phyloP scores from a whole-genome alignment of 2,329 filamentous ascomycete genomes.

The Ophiosphaerella korrae region DNA sequence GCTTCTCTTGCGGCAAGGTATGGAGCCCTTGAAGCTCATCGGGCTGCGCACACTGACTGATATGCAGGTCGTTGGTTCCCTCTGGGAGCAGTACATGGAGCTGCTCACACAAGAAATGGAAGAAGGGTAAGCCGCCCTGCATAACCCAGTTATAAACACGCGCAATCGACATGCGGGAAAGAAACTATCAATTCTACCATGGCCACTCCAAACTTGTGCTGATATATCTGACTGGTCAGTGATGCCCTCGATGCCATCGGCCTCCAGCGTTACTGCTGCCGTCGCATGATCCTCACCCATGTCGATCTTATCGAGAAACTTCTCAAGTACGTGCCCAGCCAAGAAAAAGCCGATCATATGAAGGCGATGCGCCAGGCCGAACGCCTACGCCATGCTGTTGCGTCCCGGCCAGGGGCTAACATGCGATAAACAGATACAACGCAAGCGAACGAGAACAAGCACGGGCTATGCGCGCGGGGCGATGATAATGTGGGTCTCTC shows the following conservation, averaged over 20 bases:
- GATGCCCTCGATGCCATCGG: conserved; percentile 96
- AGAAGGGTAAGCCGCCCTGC: conserved; percentile 38
- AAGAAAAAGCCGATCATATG: conserved; percentile 13
- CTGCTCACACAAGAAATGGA: conserved; percentile 71
- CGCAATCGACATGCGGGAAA: neutral
- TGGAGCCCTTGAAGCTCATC: conserved; percentile 8
- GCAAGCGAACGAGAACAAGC: conserved; percentile 43
- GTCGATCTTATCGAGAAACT: conserved; percentile 99
- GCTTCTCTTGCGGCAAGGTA: conserved; percentile 99
- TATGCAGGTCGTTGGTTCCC: conserved; percentile 85
- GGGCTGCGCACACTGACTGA: conserved; percentile 31
- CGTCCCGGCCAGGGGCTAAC: conserved; percentile 30
- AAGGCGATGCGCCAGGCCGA: conserved; percentile 8
- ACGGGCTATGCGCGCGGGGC: conserved; percentile 31
- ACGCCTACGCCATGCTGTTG: conserved; percentile 4
- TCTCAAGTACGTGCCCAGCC: conserved; percentile 56
- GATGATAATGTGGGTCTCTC: conserved; percentile 10
- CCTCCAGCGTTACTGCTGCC: conserved; percentile 95
- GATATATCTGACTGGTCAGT: conserved; percentile 54
- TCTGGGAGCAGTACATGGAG: conserved; percentile 95
- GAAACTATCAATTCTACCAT: neutral
- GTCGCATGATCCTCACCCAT: conserved; percentile 99
- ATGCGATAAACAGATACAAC: conserved; percentile 35
- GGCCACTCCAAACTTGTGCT: neutral
- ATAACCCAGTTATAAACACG: neutral